Evolutionary conservation across 306 rosid species (phyloP).

Genomic region (Heteromeles arbutifolia): DNA sequence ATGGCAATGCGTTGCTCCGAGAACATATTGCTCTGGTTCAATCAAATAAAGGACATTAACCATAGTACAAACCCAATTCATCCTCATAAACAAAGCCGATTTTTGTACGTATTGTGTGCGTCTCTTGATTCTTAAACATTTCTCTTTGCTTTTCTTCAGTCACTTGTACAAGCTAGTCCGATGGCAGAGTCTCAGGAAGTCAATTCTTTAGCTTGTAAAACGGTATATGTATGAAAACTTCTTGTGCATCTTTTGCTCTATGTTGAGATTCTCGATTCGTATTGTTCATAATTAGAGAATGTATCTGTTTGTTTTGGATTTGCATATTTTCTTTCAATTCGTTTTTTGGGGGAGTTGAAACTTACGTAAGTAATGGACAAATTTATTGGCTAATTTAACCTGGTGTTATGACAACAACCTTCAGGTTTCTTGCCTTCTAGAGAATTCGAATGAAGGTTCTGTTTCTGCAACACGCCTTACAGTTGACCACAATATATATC

Average conservation of each 20-base stretch:
- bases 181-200: conserved; percentile 70
- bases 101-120: neutral
- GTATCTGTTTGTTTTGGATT: neutral
- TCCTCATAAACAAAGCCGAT: neutral
- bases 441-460: no score
- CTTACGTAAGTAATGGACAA: neutral
- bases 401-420: conserved; percentile 1
- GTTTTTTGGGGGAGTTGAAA: neutral
- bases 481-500: no score
- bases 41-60: neutral
- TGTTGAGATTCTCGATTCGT: neutral
- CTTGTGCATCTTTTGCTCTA: neutral
- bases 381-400: neutral
- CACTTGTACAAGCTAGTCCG: conserved; percentile 78
- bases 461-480: no score
- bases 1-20: neutral
- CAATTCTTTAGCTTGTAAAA: conserved; percentile 75
- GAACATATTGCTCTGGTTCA: neutral
- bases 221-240: no score
- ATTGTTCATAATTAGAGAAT: neutral
- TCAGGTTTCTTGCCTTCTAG: conserved; percentile 70
- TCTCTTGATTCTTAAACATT: neutral
- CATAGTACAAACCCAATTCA: neutral
- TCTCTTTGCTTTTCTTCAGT: conserved; percentile 33
- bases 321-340: neutral